These are phyloP conservation scores for Xylaria intraflava DNA, from an alignment of 495 filamentous ascomycete genomes.

Conservation along the genomic window DNA sequence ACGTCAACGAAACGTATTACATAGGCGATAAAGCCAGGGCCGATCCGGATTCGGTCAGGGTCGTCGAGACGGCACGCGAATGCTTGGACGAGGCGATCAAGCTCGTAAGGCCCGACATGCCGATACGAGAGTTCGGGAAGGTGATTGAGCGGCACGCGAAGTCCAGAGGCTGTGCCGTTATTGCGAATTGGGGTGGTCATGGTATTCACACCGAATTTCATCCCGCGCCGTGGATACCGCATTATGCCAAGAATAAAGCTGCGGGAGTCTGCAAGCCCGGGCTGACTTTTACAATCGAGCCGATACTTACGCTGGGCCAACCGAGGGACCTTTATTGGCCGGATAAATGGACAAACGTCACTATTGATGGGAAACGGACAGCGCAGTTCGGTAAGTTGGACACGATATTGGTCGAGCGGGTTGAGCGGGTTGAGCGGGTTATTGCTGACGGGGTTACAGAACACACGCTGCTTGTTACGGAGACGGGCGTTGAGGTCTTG, in stretches of 20 bases:
- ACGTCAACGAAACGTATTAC: conserved; percentile 91
- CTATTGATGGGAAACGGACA: conserved; percentile 71
- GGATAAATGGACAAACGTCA: conserved; percentile 84
- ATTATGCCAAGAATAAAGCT: conserved; percentile 88
- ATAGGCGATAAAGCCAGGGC: conserved; percentile 69
- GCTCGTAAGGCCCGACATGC: conserved; percentile 76
- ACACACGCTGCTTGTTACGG: conserved; percentile 87
- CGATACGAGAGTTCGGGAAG: conserved; percentile 77
- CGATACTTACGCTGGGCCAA: conserved; percentile 80
- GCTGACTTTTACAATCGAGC: conserved; percentile 92
- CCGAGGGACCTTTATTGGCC: conserved; percentile 81
- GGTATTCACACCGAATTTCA: conserved; percentile 85
- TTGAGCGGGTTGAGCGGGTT: no score
- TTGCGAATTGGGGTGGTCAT: conserved; percentile 82
- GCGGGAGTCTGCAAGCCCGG: conserved; percentile 78
- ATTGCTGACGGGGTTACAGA: conserved; percentile 41
- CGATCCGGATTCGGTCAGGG: conserved; percentile 73
- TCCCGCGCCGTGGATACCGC: conserved; percentile 74
- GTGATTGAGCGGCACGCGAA: conserved; percentile 84
- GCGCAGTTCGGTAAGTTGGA: conserved; percentile 64
- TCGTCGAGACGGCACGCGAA: conserved; percentile 75
- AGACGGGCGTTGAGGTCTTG: conserved; percentile 81
- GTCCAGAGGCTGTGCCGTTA: conserved; percentile 66
- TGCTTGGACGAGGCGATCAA: conserved; percentile 78
- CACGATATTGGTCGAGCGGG: no score